Evolutionary conservation across 345 rosid species (phyloP).

Genomic region (Pugionium cornutum): DNA sequence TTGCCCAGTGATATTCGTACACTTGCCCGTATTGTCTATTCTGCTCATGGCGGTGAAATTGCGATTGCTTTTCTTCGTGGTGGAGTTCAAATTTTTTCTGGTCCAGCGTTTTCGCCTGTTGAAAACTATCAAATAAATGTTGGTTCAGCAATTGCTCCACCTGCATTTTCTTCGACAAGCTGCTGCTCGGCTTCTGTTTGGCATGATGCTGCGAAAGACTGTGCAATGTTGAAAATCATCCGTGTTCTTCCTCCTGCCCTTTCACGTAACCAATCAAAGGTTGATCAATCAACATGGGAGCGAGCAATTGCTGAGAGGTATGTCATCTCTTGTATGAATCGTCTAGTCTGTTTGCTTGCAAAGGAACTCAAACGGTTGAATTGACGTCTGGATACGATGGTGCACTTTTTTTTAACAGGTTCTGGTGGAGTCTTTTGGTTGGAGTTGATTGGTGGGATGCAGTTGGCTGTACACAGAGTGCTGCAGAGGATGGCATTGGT

Average conservation of each 20-base stretch:
- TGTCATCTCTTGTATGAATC: constrained; percentile 1
- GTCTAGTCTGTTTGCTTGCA: background rate
- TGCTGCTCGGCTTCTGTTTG: constrained; percentile 99
- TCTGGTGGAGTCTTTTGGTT: constrained; percentile 99
- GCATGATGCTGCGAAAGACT: constrained; percentile 84
- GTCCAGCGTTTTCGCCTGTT: constrained; percentile 84
- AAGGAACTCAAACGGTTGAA: constrained; percentile 3
- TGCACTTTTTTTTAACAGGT: constrained; percentile 54
- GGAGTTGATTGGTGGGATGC: constrained; percentile 99
- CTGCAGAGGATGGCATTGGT: constrained; percentile 98
- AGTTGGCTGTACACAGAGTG: constrained; percentile 99
- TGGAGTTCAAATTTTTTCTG: constrained; percentile 97
- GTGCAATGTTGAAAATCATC: constrained; percentile 81
- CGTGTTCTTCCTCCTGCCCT: constrained; percentile 98
- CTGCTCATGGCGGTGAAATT: constrained; percentile 99
- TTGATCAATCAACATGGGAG: constrained; percentile 86
- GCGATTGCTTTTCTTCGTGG: constrained; percentile 95
- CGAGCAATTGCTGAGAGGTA: constrained; percentile 99
- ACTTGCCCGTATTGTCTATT: constrained; percentile 90
- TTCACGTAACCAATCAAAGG: constrained; percentile 72
- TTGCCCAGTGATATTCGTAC: constrained; percentile 95
- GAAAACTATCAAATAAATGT: constrained; percentile 96
- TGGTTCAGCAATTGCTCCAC: constrained; percentile 95
- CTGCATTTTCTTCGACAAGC: constrained; percentile 98
- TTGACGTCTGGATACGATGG: background rate